phyloP scores from a whole-genome alignment of 2,329 filamentous ascomycete species.

The Xylaria sp. region DNA sequence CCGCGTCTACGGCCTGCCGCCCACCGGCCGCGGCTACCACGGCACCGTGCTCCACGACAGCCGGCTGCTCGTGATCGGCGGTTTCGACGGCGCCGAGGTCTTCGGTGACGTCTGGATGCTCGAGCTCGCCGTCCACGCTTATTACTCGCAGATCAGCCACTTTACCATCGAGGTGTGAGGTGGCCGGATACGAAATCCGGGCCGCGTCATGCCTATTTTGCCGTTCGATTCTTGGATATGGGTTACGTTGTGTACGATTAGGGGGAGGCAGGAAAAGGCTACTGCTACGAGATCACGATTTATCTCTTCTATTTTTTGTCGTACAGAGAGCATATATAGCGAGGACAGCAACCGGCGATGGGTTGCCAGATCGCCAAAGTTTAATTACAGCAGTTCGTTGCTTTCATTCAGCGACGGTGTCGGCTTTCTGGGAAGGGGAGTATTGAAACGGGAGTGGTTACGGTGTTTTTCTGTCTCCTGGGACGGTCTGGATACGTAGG shows the following conservation, averaged over 20 bases:
- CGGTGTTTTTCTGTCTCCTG: neutral
- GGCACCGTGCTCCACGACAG: slow-evolving; percentile 70
- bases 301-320: neutral
- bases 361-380: neutral
- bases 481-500: neutral
- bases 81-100: slow-evolving; percentile 71
- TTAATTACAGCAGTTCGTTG: neutral
- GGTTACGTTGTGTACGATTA: slow-evolving; percentile 14
- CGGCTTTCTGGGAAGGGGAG: neutral
- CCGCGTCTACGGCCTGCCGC: slow-evolving; percentile 66
- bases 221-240: neutral
- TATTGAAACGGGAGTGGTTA: neutral
- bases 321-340: slow-evolving; percentile 15
- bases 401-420: slow-evolving; percentile 6
- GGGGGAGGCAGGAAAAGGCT: neutral
- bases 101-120: slow-evolving; percentile 71
- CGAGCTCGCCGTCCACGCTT: slow-evolving; percentile 72
- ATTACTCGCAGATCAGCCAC: slow-evolving; percentile 76
- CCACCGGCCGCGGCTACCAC: slow-evolving; percentile 70
- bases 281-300: slow-evolving; percentile 19
- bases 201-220: neutral
- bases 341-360: neutral
- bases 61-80: slow-evolving; percentile 67
- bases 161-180: slow-evolving; percentile 69
- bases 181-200: no score